Evolutionary conservation across 345 rosid genomes (phyloP).

Genomic region (Microthlaspi erraticum): DNA sequence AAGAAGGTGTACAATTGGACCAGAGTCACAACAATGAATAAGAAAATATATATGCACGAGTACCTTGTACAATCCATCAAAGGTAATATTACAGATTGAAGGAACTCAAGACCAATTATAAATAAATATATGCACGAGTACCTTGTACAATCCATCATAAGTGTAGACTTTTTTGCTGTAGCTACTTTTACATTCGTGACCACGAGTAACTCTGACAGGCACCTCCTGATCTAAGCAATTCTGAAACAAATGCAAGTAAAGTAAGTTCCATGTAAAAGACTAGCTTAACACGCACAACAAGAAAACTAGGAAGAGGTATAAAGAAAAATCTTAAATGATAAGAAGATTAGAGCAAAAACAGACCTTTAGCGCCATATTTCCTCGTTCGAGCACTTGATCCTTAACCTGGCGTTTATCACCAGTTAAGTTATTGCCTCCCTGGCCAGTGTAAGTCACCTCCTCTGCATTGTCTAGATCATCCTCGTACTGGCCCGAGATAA

Average conservation of each 20-base stretch:
- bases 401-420: constrained; percentile 86
- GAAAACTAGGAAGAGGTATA: constrained; percentile 12
- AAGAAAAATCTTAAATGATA: constrained; percentile 1
- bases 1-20: constrained; percentile 27
- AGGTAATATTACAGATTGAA: constrained; percentile 7
- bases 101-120: constrained; percentile 2
- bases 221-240: constrained; percentile 64
- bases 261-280: constrained; percentile 10
- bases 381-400: constrained; percentile 74
- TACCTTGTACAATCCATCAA: too few species aligned
- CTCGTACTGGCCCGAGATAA: constrained; percentile 92
- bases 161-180: constrained; percentile 76
- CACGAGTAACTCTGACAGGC: constrained; percentile 88
- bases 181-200: constrained; percentile 70
- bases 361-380: constrained; percentile 94
- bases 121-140: constrained; percentile 32
- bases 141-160: constrained; percentile 95
- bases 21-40: constrained; percentile 8
- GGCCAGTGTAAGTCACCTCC: constrained; percentile 86
- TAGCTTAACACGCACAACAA: too few species aligned
- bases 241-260: constrained; percentile 50
- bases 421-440: constrained; percentile 83
- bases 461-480: constrained; percentile 98
- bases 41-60: too few species aligned
- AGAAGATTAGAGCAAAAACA: constrained; percentile 27